phyloP scores from a whole-genome alignment of 1,284 basidiomycete species.

The Limonomyces culmigenus region DNA sequence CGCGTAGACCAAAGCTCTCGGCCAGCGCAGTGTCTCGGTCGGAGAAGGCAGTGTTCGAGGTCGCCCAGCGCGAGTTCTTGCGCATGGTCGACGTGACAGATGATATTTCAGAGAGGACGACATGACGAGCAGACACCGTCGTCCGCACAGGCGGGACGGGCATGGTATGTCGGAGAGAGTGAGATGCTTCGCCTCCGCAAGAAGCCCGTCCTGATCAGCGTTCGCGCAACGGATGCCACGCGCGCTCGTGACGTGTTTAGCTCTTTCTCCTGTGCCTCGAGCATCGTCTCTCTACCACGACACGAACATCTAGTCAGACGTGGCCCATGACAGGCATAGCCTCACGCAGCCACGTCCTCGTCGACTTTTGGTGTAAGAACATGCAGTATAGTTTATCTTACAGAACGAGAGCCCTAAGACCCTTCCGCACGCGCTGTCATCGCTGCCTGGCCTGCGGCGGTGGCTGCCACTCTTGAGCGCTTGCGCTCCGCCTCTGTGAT shows the following conservation, averaged over 20 bases:
- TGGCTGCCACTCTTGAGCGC: constrained; percentile 59
- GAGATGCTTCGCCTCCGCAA: too few species aligned
- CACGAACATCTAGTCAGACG: too few species aligned
- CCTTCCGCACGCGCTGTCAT: constrained; percentile 47
- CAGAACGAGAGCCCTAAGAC: constrained; percentile 20
- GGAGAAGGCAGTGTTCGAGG: constrained; percentile 40
- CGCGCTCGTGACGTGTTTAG: too few species aligned
- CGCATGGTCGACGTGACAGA: constrained; percentile 94
- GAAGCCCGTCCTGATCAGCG: too few species aligned
- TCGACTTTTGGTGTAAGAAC: background rate
- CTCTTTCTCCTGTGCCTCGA: too few species aligned
- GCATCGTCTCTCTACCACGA: too few species aligned
- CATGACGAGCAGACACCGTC: constrained; percentile 47
- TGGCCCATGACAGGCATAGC: too few species aligned
- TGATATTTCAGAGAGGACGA: constrained; percentile 78
- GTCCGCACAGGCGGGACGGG: too few species aligned
- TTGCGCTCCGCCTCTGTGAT: constrained; percentile 74
- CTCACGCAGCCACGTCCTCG: too few species aligned
- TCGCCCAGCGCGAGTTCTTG: constrained; percentile 88
- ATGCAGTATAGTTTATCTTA: background rate
- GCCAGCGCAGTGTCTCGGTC: constrained; percentile 48
- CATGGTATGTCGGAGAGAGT: too few species aligned
- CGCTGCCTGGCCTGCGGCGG: constrained; percentile 70
- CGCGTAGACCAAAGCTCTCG: constrained; percentile 55
- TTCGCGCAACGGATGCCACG: too few species aligned